Evolutionary conservation across 805 yeast genomes (phyloP), one percentile per base, ranked within the genome.

Genomic region (Yamadazyma paraphyllophila): DNA sequence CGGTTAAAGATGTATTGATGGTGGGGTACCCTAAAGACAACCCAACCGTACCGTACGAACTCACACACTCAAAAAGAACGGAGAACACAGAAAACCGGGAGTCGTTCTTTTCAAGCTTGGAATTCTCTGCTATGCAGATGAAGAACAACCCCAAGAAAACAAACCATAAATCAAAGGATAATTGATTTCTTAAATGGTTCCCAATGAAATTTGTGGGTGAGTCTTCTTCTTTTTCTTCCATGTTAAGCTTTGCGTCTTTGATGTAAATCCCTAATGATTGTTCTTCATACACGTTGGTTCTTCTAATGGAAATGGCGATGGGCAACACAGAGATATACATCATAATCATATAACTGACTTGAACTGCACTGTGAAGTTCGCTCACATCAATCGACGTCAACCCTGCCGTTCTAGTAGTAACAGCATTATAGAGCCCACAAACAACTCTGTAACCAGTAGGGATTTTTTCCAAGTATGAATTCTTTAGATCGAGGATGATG

Each of bases 311-410:
- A 52, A 94, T 94, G 27, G 99, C 99, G 55, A 94, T 71, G 1
- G 99, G 99, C 60, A 91, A 74, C 36, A 92, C 97, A 12, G 98
- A 92, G 24, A 94, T 90, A 67, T 94, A 94, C 99, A 94, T 94
- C 98, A 94, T 92, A 49, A 94, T 77, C 82, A 89, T 77, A 62
- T 94, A 94, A 55, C 94, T 82, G 25, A 94, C 96, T 63, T 90
- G 96, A 41, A 92, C 88, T 0, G 96, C 94, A 0, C 97, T 94
- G 58, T 90, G 94, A 37, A 94, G 71, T 35, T 63, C 61, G 2
- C 88, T 69, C 33, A 94, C 65, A 60, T 85, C 81, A 20, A 91
- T 79, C 33, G 86, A 85, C 0, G 86, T 55, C 54, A 94, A 84
- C 0, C 99, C 99, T 0, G 96, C 96, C 1, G 98, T 94, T 71